Percentiles rank a stretch among this genome's conserved stretches.
Conservation (phyloP, 2,329 filamentous ascomycete species). For the Colletotrichum eremochloae region DNA sequence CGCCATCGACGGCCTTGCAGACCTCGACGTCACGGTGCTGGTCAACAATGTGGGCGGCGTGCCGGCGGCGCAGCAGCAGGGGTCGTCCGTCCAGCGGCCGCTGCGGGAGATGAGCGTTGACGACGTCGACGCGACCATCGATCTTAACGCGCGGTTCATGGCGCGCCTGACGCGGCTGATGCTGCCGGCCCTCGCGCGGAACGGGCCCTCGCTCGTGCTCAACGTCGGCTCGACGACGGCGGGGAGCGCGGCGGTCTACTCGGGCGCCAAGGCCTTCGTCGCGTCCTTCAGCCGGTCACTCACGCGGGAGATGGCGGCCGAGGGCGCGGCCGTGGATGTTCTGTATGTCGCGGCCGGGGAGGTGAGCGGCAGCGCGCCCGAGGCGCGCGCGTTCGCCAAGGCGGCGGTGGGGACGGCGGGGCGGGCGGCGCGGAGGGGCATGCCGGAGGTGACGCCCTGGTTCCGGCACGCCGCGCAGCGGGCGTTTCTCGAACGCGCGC, state of each 20-base stretch:
- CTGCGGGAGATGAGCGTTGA: conserved; percentile 46
- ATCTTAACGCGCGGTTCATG: conserved; percentile 53
- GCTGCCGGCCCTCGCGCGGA: conserved; percentile 45
- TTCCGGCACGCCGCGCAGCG: conserved; percentile 2
- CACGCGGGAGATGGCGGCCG: conserved; percentile 47
- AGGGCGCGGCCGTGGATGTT: conserved; percentile 47
- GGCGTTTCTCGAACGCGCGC: background rate
- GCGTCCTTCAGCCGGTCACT: conserved; percentile 47
- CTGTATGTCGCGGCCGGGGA: conserved; percentile 49
- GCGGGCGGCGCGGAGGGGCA: conserved; percentile 45
- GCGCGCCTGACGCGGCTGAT: conserved; percentile 49
- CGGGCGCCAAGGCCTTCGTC: conserved; percentile 51
- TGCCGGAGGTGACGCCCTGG: conserved; percentile 45
- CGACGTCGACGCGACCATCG: conserved; percentile 50
- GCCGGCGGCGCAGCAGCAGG: conserved; percentile 44
- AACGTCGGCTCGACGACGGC: conserved; percentile 47
- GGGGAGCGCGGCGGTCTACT: conserved; percentile 49
- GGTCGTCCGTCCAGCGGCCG: conserved; percentile 46
- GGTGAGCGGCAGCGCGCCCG: conserved; percentile 42
- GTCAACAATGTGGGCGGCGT: conserved; percentile 52
- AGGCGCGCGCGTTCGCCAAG: conserved; percentile 22
- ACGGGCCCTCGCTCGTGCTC: conserved; percentile 47
- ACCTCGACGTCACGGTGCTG: conserved; percentile 49
- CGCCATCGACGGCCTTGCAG: conserved; percentile 44
- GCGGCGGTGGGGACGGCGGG: conserved; percentile 45